phyloP scores from a whole-genome alignment of 2,329 filamentous ascomycete genomes.

The Beauveria sp. region DNA sequence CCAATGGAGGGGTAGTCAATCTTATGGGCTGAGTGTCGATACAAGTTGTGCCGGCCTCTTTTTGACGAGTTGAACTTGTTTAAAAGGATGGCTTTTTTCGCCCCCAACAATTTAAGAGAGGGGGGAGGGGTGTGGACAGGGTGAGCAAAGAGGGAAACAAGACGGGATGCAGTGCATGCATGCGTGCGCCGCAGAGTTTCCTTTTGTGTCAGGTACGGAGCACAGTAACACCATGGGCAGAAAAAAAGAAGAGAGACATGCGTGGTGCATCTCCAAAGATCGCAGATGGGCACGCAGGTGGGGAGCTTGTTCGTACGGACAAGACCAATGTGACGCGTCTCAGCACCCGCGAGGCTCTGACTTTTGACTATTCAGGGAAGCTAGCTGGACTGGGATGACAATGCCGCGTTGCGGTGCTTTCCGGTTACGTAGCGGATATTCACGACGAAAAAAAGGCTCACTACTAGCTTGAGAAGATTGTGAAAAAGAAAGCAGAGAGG shows the following conservation, averaged over 20 bases:
- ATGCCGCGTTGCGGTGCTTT: too few relatives aligned
- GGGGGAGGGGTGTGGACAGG: neutral
- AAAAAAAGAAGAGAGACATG: neutral
- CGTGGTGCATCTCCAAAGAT: neutral
- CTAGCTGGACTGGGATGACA: neutral
- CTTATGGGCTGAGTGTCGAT: neutral
- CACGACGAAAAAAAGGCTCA: neutral
- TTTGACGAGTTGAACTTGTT: neutral
- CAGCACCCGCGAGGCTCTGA: neutral
- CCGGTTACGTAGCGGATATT: neutral
- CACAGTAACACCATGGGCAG: neutral
- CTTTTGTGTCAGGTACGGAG: conserved; percentile 6
- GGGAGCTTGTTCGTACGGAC: conserved; percentile 1
- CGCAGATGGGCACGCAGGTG: neutral
- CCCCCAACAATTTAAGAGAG: neutral
- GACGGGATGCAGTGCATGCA: neutral
- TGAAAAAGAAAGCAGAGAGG: neutral
- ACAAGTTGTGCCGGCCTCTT: neutral
- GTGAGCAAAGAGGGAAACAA: neutral
- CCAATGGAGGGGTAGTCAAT: neutral
- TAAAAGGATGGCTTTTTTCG: neutral
- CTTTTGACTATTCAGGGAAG: neutral
- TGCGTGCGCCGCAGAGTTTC: neutral
- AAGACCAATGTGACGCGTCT: neutral
- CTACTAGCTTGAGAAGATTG: neutral